These are phyloP conservation scores for Dipodascopsis tothii DNA, from an alignment of 805 yeast species.

Conservation along the genomic window DNA sequence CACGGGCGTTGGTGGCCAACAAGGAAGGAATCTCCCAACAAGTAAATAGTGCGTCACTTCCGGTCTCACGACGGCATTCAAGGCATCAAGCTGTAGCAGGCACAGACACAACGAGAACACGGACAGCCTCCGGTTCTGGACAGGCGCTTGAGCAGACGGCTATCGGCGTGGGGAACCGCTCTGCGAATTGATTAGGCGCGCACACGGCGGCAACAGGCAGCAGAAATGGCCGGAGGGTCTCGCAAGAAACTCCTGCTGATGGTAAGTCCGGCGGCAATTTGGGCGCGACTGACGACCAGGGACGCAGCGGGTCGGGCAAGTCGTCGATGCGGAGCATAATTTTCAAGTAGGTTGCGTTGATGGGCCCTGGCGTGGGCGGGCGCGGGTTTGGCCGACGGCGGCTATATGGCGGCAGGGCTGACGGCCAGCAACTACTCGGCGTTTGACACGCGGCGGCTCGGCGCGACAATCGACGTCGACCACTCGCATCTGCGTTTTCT, in stretches of 20 bases:
- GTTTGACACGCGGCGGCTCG: conserved; percentile 86
- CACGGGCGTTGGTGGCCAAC: too few species aligned
- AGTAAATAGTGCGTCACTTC: too few species aligned
- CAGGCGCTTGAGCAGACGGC: too few species aligned
- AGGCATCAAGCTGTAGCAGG: too few species aligned
- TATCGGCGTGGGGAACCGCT: too few species aligned
- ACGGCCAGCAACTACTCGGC: conserved; percentile 86
- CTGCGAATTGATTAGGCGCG: too few species aligned
- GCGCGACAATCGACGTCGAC: conserved; percentile 98
- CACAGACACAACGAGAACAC: too few species aligned
- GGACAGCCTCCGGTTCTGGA: too few species aligned
- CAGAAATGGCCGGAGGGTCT: conserved; percentile 25
- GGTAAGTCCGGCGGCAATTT: conserved; percentile 31
- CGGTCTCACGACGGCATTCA: too few species aligned
- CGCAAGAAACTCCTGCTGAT: conserved; percentile 58
- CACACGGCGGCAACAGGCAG: too few species aligned
- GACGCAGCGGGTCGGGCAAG: conserved; percentile 90
- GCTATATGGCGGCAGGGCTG: too few species aligned
- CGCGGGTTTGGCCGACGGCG: background rate
- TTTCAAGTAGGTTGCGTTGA: conserved; percentile 43
- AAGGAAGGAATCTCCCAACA: too few species aligned
- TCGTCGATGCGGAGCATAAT: conserved; percentile 96
- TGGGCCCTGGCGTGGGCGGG: background rate
- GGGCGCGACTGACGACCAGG: conserved; percentile 6
- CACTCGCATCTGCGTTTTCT: conserved; percentile 87